Percentiles rank a stretch among this genome's conserved stretches.
Conservation (phyloP, 1,139 yeast genomes). For the Debaryomyces subglobosus region DNA sequence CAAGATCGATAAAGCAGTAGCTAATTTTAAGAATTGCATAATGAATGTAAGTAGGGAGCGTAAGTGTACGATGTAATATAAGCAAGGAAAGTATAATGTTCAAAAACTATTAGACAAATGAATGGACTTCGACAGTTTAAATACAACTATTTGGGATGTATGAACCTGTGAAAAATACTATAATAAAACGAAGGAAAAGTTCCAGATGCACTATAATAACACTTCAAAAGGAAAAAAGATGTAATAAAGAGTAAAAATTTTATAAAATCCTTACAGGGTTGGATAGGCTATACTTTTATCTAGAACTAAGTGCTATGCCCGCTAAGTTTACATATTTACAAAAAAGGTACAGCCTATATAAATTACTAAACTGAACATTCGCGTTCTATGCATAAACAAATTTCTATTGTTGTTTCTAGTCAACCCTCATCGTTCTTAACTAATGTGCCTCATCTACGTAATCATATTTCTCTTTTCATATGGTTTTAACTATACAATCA, state of each 20-base stretch:
- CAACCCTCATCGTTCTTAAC: background rate
- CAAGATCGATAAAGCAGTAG: constrained; percentile 18
- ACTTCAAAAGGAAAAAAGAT: constrained; percentile 6
- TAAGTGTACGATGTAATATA: background rate
- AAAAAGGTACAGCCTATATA: constrained; percentile 1
- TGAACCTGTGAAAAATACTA: background rate
- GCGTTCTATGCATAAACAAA: constrained; percentile 1
- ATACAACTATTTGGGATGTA: background rate
- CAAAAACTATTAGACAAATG: constrained; percentile 1
- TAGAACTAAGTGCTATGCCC: background rate
- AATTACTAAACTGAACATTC: background rate
- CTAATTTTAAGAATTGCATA: constrained; percentile 22
- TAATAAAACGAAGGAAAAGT: constrained; percentile 1
- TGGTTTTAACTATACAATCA: background rate
- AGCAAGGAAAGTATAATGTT: background rate
- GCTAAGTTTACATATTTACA: background rate
- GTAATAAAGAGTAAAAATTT: background rate
- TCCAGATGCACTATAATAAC: constrained; percentile 7
- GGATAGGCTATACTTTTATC: constrained; percentile 5
- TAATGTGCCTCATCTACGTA: background rate
- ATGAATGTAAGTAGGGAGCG: background rate
- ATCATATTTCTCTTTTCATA: background rate
- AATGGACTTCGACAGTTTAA: constrained; percentile 3
- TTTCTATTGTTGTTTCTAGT: background rate
- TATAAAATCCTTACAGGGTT: background rate